Conservation (phyloP, 169 alveolate genomes). For the Ichthyophthirius multifiliis region DNA sequence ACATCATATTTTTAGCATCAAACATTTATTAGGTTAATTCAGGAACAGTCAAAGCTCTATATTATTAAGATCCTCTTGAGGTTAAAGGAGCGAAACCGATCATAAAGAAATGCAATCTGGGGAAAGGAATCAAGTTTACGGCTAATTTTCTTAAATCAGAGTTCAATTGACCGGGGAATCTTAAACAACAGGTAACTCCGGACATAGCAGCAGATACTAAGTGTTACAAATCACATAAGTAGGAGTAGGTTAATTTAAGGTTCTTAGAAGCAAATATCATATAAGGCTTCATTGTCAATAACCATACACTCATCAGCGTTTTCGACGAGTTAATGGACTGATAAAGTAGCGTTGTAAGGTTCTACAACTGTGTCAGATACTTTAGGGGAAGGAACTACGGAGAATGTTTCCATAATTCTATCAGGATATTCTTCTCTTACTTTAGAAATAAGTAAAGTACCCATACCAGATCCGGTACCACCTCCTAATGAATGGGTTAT, state of each 20-base stretch:
- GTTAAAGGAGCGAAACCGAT: conserved; percentile 98
- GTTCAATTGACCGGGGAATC: conserved; percentile 80
- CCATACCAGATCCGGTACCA: conserved; percentile 99
- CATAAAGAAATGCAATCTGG: conserved; percentile 98
- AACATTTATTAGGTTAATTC: conserved; percentile 99
- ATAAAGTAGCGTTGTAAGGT: conserved; percentile 97
- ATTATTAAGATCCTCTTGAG: conserved; percentile 97
- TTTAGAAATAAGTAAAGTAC: conserved; percentile 95
- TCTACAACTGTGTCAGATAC: conserved; percentile 99
- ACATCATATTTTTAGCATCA: conserved; percentile 99
- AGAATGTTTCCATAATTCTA: conserved; percentile 97
- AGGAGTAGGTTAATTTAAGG: conserved; percentile 96
- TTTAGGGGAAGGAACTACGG: conserved; percentile 98
- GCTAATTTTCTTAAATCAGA: conserved; percentile 95
- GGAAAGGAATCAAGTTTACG: conserved; percentile 98
- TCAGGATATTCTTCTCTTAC: conserved; percentile 98
- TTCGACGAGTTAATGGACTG: conserved; percentile 97
- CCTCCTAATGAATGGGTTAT: conserved; percentile 98
- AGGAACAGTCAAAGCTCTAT: conserved; percentile 98
- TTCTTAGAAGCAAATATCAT: conserved; percentile 99
- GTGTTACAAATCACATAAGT: conserved; percentile 98
- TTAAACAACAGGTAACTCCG: conserved; percentile 88
- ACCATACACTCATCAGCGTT: conserved; percentile 97
- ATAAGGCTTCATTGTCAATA: conserved; percentile 97
- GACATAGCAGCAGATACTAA: conserved; percentile 97